Percentiles rank a stretch among this genome's conserved stretches.
Conservation (phyloP, 1,284 basidiomycete genomes). For the Volvariella volvacea region DNA sequence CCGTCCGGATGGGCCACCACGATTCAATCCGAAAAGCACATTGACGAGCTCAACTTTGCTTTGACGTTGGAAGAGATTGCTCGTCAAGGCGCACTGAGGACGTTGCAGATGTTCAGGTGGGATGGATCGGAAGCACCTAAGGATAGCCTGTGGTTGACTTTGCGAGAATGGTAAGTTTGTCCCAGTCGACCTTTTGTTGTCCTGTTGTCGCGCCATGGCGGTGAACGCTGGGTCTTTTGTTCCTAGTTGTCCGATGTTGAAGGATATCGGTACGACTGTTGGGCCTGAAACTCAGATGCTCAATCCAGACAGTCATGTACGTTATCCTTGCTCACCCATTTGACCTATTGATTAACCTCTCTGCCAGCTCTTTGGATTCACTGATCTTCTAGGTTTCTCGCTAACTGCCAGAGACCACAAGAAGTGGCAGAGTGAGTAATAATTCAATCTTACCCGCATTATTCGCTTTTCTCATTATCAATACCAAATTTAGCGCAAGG, state of each 20-base stretch:
- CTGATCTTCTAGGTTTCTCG: constrained; percentile 11
- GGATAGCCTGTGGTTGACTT: constrained; percentile 12
- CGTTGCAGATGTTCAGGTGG: constrained; percentile 13
- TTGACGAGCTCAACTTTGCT: constrained; percentile 11
- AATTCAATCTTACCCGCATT: too few species aligned
- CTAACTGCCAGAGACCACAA: constrained; percentile 11
- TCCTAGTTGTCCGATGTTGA: constrained; percentile 13
- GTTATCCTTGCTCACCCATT: not conserved
- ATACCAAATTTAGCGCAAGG: too few species aligned
- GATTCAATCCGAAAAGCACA: constrained; percentile 5
- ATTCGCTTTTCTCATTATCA: too few species aligned
- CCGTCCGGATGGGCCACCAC: constrained; percentile 11
- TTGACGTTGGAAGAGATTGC: constrained; percentile 10
- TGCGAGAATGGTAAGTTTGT: constrained; percentile 11
- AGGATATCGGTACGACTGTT: constrained; percentile 11
- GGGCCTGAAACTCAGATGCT: constrained; percentile 11
- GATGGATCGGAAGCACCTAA: constrained; percentile 13
- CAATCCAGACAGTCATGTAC: constrained; percentile 11
- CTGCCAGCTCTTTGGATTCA: constrained; percentile 12
- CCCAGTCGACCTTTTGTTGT: not conserved
- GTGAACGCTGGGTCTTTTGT: not conserved
- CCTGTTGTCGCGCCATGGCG: not conserved
- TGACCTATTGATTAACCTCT: not conserved
- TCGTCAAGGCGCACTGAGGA: constrained; percentile 6
- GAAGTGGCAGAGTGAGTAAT: too few species aligned